phyloP scores from a whole-genome alignment of 2,329 filamentous ascomycete genomes.

The Aspergillus sp. region DNA sequence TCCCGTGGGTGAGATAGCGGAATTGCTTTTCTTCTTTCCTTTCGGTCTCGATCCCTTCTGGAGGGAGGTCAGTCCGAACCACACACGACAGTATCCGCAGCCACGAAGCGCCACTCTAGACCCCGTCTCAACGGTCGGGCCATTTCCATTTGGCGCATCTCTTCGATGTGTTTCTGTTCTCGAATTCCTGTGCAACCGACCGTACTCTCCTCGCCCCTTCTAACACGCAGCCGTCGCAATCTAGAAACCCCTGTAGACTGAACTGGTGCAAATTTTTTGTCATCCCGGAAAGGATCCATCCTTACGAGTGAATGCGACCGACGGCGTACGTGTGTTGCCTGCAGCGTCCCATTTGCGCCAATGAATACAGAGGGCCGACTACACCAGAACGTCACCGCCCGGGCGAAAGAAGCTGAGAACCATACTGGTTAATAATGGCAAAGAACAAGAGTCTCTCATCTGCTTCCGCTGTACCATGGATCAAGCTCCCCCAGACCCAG shows the following conservation, averaged over 20 bases:
- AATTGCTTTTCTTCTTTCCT: not conserved
- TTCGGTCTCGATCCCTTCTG: not conserved
- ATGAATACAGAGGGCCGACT: not conserved
- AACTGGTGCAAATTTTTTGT: not conserved
- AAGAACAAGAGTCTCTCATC: not conserved
- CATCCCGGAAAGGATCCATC: not conserved
- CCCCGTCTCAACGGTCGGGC: slow-evolving; percentile 49
- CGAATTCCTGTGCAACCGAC: not conserved
- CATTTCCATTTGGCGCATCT: not conserved
- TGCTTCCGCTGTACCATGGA: slow-evolving; percentile 22
- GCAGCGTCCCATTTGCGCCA: not conserved
- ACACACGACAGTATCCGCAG: slow-evolving; percentile 51
- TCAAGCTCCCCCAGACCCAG: slow-evolving; percentile 15
- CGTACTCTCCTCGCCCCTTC: not conserved
- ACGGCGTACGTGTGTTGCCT: slow-evolving; percentile 6
- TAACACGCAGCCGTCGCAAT: not conserved
- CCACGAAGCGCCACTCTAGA: slow-evolving; percentile 15
- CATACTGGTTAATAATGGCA: not conserved
- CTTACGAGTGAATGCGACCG: not conserved
- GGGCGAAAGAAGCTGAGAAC: not conserved
- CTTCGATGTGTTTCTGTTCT: slow-evolving; percentile 5
- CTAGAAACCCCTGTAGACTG: slow-evolving; percentile 1
- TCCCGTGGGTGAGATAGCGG: slow-evolving; percentile 1
- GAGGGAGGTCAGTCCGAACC: slow-evolving; percentile 51
- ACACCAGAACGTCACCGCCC: slow-evolving; percentile 12